Conservation (phyloP, 202 grass and related monocot species). For the Elaeis oleifera region DNA sequence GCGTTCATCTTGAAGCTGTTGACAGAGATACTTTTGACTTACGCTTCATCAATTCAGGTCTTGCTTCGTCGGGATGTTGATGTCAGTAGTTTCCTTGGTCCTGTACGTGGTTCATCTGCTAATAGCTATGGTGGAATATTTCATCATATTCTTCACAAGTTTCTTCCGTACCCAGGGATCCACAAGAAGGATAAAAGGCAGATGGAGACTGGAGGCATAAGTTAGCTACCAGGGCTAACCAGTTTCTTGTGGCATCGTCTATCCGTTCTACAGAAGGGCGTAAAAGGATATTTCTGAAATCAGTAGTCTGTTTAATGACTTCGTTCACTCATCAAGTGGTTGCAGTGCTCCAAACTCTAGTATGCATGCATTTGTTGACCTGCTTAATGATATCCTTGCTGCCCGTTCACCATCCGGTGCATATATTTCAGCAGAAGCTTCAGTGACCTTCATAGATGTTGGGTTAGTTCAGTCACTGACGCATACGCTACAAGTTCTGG, state of each 20-base stretch:
- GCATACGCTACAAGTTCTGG: constrained; percentile 67
- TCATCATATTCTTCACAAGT: constrained; percentile 78
- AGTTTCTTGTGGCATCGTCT: constrained; percentile 92
- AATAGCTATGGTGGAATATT: constrained; percentile 55
- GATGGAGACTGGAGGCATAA: constrained; percentile 97
- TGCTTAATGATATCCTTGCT: constrained; percentile 90
- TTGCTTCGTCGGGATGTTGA: constrained; percentile 81
- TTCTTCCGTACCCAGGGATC: constrained; percentile 56
- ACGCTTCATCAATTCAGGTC: constrained; percentile 83
- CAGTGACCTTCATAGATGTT: constrained; percentile 86
- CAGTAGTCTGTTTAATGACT: constrained; percentile 57
- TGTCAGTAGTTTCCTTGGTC: constrained; percentile 39
- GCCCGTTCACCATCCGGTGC: constrained; percentile 93
- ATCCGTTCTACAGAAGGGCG: constrained; percentile 77
- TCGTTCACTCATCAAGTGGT: constrained; percentile 41
- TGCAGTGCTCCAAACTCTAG: constrained; percentile 44
- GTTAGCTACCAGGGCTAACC: constrained; percentile 70
- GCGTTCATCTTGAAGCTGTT: constrained; percentile 79
- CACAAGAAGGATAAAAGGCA: constrained; percentile 89
- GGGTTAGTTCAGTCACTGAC: constrained; percentile 64
- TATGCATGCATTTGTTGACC: constrained; percentile 78
- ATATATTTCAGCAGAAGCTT: constrained; percentile 75
- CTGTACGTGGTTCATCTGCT: constrained; percentile 26
- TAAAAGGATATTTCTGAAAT: constrained; percentile 94
- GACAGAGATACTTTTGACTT: constrained; percentile 90